Conservation (phyloP, 495 filamentous ascomycete species). For the Amphirosellinia nigrospora region DNA sequence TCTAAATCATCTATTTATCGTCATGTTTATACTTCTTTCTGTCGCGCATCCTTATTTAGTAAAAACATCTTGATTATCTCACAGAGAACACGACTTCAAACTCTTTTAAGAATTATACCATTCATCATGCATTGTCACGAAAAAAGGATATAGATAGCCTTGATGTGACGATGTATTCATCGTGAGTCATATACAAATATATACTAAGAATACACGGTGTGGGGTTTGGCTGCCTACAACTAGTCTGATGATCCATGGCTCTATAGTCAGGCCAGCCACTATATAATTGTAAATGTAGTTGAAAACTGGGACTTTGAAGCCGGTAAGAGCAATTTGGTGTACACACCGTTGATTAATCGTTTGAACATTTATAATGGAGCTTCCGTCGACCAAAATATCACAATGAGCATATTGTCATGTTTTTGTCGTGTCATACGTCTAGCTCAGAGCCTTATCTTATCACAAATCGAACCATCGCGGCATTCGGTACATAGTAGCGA, state of each 20-base stretch:
- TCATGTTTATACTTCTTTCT: background rate
- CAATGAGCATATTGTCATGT: background rate
- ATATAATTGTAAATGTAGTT: background rate
- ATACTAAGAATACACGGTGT: background rate
- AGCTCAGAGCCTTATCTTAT: background rate
- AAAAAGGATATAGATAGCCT: background rate
- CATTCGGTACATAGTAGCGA: background rate
- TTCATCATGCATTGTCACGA: too few relatives aligned
- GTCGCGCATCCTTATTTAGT: background rate
- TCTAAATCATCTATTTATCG: background rate
- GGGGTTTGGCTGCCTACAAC: background rate
- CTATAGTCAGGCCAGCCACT: background rate
- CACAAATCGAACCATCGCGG: background rate
- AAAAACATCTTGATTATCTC: background rate
- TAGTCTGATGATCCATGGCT: background rate
- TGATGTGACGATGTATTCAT: background rate
- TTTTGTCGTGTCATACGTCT: background rate
- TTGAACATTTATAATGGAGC: background rate
- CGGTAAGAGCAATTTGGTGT: background rate
- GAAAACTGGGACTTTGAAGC: background rate
- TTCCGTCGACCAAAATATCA: background rate
- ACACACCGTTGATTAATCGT: background rate
- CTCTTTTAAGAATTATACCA: too few relatives aligned
- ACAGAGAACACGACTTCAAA: background rate
- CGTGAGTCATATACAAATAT: background rate